phyloP scores from a whole-genome alignment of 352 stramenopile species.

The Globisporangium echinulatum region DNA sequence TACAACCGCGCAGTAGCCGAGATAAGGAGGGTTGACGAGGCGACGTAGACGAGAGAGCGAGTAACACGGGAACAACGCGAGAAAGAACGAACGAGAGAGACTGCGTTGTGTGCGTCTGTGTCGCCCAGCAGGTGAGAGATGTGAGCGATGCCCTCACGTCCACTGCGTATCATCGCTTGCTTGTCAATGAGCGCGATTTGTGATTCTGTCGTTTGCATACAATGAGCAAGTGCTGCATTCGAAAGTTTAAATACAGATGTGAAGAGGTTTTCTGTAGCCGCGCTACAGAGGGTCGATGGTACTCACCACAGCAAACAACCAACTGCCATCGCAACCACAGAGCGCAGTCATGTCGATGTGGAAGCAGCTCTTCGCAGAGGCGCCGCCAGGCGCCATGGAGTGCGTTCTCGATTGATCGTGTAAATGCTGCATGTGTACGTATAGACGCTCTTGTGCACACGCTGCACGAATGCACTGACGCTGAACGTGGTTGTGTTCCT shows the following conservation, averaged over 20 bases:
- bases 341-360: constrained; percentile 23
- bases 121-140: too few species aligned
- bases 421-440: constrained; percentile 1
- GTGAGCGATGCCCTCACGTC: too few species aligned
- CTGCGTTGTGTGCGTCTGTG: too few species aligned
- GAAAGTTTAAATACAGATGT: too few species aligned
- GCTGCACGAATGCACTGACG: neutral
- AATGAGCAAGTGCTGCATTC: too few species aligned
- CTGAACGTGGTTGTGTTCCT: neutral
- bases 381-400: constrained; percentile 59
- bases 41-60: constrained; percentile 3
- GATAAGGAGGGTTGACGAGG: neutral
- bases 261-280: too few species aligned
- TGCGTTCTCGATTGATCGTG: constrained; percentile 18
- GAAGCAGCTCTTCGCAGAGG: constrained; percentile 73
- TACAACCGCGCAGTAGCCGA: neutral
- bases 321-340: too few species aligned
- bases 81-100: neutral
- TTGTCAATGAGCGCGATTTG: too few species aligned
- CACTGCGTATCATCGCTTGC: too few species aligned
- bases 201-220: too few species aligned
- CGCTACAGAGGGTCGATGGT: too few species aligned
- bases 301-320: too few species aligned
- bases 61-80: neutral
- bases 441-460: neutral